Base-by-base conservation (phyloP, 1,284 basidiomycete genomes). In the Fomitopsis palustris region DNA sequence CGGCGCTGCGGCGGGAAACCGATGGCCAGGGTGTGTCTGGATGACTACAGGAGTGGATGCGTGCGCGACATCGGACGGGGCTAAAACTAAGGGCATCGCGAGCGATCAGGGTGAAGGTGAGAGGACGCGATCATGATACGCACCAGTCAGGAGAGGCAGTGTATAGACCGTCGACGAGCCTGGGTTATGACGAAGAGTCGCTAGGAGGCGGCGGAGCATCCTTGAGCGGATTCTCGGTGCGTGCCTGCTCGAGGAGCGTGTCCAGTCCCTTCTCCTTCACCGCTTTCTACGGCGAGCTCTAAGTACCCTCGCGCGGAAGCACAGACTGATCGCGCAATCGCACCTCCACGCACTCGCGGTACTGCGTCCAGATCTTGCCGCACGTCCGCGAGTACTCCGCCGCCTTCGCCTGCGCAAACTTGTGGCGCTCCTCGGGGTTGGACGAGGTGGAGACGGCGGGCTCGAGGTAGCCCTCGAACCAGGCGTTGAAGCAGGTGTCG, bases 401-500 rank as follows among this genome's bases (percentile, higher is more conserved):
- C 8, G 90, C 92, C 72, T 86, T 90, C 60, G 77, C 70, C 58
- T 74, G 78, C 37, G 76, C 73, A 69, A 82, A 81, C 54, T 74
- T 72, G 67, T 78, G 60, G 71, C 83, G 78, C 61, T 77, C 72
- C 56, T 81, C 77, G 14, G 47, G 47, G 5, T 17, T 31, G 29
- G 47, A n/a, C 27, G 47, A 59, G 33, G 66, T 62, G 27, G 72
- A 75, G 9, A 89, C 77, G 10, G 86, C 83, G 12, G 93, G 93
- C 69, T 93, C 90, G 35, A 98, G 85, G 71, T 97, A 98, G 23
- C 92, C 92, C 71, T 95, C 93, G 69, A 98, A 95, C 96, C 95
- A 98, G 7, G 88, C 85, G 70, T 97, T 96, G 79, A 98, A 98
- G 79, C 96, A 98, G 0, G 88, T 77, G 74, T 98, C 95, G 73